Evolutionary conservation across 1,284 basidiomycete species (phyloP).

Genomic region (Mycosarcoma maydis): DNA sequence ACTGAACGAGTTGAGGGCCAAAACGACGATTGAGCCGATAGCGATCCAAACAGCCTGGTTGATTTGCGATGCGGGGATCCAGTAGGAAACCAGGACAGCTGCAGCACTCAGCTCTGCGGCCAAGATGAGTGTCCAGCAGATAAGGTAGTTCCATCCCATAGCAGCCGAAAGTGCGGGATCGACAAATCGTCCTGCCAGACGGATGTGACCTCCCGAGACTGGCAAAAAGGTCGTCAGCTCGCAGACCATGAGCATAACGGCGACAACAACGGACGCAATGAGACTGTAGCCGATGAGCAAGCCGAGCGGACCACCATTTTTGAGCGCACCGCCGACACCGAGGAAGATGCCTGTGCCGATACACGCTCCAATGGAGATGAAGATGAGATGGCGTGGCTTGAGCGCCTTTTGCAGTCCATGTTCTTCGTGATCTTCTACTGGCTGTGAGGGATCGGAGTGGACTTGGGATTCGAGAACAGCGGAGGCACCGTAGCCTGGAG

Average conservation of each 20-base stretch:
- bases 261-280: slow-evolving; percentile 47
- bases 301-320: slow-evolving; percentile 69
- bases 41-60: slow-evolving; percentile 80
- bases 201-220: slow-evolving; percentile 78
- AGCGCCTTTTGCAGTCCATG: slow-evolving; percentile 67
- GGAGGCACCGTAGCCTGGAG: neutral
- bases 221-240: slow-evolving; percentile 71
- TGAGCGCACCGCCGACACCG: slow-evolving; percentile 74
- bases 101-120: slow-evolving; percentile 82
- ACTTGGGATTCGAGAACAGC: slow-evolving; percentile 9
- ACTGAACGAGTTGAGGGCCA: slow-evolving; percentile 79
- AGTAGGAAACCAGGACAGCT: slow-evolving; percentile 79
- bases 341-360: slow-evolving; percentile 71
- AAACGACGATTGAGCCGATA: slow-evolving; percentile 76
- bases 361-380: neutral
- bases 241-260: slow-evolving; percentile 67
- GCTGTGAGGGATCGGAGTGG: neutral
- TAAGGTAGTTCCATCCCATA: slow-evolving; percentile 76
- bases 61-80: slow-evolving; percentile 69
- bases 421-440: slow-evolving; percentile 18
- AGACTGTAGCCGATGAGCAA: slow-evolving; percentile 61
- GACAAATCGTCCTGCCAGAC: slow-evolving; percentile 79
- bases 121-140: slow-evolving; percentile 69
- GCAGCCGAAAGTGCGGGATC: slow-evolving; percentile 75
- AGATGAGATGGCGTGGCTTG: slow-evolving; percentile 6